Evolutionary conservation across 306 rosid genomes (phyloP).

Genomic region (Lathyrus oleraceus): DNA sequence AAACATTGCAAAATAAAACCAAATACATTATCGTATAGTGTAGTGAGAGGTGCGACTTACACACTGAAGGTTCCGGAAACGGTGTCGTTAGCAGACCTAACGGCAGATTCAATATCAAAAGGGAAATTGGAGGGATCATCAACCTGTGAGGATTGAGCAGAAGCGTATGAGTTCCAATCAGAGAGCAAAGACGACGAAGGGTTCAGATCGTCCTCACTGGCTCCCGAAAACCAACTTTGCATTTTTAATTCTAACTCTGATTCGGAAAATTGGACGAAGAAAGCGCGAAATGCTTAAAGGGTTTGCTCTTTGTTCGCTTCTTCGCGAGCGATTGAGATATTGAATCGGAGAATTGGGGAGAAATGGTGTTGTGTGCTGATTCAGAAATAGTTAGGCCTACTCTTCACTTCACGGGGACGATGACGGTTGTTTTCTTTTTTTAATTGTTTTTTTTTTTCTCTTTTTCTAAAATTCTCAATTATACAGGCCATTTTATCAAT

Average conservation of each 20-base stretch:
- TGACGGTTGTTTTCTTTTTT: neutral
- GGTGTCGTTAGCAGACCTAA: constrained; percentile 90
- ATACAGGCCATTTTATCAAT: too few relatives aligned
- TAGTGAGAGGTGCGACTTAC: constrained; percentile 49
- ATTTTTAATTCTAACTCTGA: constrained; percentile 25
- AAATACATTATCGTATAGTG: too few relatives aligned
- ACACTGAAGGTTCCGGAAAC: constrained; percentile 89
- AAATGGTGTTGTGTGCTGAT: neutral
- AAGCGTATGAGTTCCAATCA: constrained; percentile 91
- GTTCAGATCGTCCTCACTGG: constrained; percentile 44
- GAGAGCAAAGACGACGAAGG: constrained; percentile 69
- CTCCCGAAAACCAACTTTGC: constrained; percentile 87
- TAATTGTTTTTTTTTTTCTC: neutral
- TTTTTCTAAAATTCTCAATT: neutral
- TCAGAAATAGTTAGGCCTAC: neutral
- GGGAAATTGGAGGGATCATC: constrained; percentile 53
- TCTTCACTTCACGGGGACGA: neutral
- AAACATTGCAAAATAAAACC: neutral
- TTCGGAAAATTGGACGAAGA: neutral
- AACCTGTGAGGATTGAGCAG: constrained; percentile 56
- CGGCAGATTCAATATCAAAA: constrained; percentile 94
- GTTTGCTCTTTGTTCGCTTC: neutral
- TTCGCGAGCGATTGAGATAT: neutral
- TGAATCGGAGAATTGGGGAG: neutral
- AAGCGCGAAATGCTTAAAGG: neutral